phyloP scores from a whole-genome alignment of 306 rosid species.

The Delonix regia region DNA sequence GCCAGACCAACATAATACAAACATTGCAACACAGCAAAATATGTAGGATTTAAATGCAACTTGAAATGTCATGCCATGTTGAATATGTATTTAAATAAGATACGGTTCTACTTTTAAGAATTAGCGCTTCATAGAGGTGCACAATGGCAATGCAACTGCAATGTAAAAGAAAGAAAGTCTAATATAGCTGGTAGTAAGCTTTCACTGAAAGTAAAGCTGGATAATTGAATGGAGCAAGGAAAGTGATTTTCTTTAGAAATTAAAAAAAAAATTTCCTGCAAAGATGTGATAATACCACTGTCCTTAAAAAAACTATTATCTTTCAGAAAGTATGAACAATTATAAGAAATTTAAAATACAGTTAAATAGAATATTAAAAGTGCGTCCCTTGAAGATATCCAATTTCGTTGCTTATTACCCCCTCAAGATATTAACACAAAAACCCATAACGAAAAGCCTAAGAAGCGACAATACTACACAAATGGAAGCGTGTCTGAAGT shows the following conservation, averaged over 20 bases:
- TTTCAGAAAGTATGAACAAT: background rate
- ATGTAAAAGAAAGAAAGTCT: background rate
- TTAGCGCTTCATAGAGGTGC: background rate
- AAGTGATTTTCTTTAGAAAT: too few species aligned
- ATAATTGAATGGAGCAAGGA: background rate
- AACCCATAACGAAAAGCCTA: background rate
- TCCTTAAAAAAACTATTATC: background rate
- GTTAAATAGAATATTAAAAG: background rate
- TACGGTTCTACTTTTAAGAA: too few species aligned
- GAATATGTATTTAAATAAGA: too few species aligned
- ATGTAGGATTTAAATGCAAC: background rate
- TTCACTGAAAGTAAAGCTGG: background rate
- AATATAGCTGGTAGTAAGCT: background rate
- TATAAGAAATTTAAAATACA: background rate
- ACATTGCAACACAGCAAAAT: background rate
- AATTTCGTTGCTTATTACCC: background rate
- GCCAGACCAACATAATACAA: too few species aligned
- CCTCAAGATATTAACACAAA: background rate
- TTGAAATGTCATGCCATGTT: background rate
- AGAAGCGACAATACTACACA: too few species aligned
- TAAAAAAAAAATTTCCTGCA: too few species aligned
- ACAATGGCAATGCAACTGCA: background rate
- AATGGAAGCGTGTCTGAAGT: too few species aligned
- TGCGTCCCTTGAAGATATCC: background rate
- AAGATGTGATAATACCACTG: background rate